phyloP scores from a whole-genome alignment of 768 basidiomycete genomes.

The Cystofilobasidium bisporidii region DNA sequence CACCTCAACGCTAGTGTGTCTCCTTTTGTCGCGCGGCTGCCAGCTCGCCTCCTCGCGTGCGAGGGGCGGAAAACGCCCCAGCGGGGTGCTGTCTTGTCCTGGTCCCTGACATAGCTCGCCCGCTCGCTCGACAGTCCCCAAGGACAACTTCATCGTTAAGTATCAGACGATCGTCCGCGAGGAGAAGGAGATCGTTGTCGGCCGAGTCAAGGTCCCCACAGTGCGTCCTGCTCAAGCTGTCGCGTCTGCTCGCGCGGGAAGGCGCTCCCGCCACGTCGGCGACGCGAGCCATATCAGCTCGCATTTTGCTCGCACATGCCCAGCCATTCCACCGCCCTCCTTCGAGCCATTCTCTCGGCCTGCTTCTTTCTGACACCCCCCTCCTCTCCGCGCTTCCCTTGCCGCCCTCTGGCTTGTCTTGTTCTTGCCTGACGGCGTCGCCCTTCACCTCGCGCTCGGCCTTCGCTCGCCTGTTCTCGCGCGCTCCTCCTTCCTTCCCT shows the following conservation, averaged over 20 bases:
- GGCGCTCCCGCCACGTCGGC: no score
- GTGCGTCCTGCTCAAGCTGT: slow-evolving; percentile 42
- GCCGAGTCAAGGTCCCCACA: slow-evolving; percentile 79
- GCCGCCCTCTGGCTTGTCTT: no score
- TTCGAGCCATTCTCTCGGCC: no score
- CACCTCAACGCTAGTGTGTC: background rate
- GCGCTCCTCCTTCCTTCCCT: background rate
- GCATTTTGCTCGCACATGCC: background rate
- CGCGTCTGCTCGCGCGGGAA: slow-evolving; percentile 18
- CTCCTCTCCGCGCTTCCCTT: no score
- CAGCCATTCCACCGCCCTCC: no score
- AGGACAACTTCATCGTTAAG: slow-evolving; percentile 52
- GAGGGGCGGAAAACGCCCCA: background rate
- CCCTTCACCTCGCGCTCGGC: background rate
- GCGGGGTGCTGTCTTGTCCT: background rate
- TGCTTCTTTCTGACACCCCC: no score
- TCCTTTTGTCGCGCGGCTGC: background rate
- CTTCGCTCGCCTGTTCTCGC: background rate
- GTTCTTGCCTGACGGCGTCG: no score
- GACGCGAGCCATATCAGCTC: background rate
- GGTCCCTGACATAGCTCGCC: background rate
- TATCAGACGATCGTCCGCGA: slow-evolving; percentile 85
- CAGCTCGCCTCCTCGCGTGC: background rate
- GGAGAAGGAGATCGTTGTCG: slow-evolving; percentile 78
- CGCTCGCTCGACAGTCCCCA: slow-evolving; percentile 30